Evolutionary conservation across 306 rosid species (phyloP), one percentile per base, ranked within the genome.

Genomic region (Quercus aquifolioides): DNA sequence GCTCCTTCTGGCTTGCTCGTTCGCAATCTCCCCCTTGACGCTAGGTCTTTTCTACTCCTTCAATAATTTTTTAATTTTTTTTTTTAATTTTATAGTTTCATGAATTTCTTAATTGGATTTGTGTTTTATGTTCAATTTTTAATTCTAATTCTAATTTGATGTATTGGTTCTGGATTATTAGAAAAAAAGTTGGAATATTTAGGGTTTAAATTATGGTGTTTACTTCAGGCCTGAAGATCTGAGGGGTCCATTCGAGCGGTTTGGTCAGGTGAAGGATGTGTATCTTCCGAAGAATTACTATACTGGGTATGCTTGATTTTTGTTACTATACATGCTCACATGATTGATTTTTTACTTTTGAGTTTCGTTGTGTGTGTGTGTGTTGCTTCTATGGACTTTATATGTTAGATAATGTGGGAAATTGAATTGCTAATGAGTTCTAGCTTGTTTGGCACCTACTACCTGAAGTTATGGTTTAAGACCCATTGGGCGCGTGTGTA

Each of bases 191-290:
- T 49, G 13, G 25, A 3, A 21, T 25, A 20, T 74, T 76, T 2
- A 19, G 21, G 54, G 23, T 28, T 55, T 76, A 14, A 33, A n/a
- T 64, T 80, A 28, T 70, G 51, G 25, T 77, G 25, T 78, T 41
- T 41, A 41, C 46, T 41, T 73, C 91, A 94, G 97, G 87, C 89
- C 91, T 3, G 98, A 94, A 51, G 97, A 92, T 84, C 98, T 92
- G 35, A 89, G 97, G 91, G 79, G 7, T 51, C 96, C 94, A 11
- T 96, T 96, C 67, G 99, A 93, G 81, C 98, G 99, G 35, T 96
- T 13, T 89, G 99, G 99, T 72, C 94, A 96, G 5, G 97, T 96
- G 84, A 96, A 93, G 90, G 99, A 96, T 76, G 99, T 96, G 55
- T 96, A 96, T 88, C 94, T 96, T 68, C 99, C 99, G 7, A 93